phyloP scores from a whole-genome alignment of 1,139 yeast genomes.

The Pneumocystis canis region DNA sequence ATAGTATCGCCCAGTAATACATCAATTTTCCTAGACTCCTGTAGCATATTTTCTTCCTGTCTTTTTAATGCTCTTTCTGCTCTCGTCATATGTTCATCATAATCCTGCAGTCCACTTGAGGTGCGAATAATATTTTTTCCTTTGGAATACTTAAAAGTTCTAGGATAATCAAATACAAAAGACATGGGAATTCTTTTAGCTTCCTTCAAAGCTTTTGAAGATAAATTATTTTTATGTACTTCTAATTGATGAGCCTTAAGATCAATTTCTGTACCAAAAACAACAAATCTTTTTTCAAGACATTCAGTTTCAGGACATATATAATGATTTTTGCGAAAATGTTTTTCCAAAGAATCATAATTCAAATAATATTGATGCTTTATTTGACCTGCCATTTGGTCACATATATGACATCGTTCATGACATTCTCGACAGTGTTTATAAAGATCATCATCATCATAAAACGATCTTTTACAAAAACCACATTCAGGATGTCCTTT shows the following conservation, averaged over 20 bases:
- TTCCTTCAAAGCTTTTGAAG: slow-evolving; percentile 10
- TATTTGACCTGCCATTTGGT: slow-evolving; percentile 40
- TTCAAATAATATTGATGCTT: slow-evolving; percentile 66
- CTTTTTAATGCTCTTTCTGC: not conserved
- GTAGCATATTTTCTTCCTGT: not conserved
- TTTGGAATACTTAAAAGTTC: slow-evolving; percentile 5
- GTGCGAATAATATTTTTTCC: slow-evolving; percentile 3
- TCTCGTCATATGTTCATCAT: slow-evolving; percentile 1
- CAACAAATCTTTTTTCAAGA: slow-evolving; percentile 79
- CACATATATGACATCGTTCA: slow-evolving; percentile 84
- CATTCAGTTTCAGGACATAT: slow-evolving; percentile 73
- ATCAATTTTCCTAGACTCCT: not conserved
- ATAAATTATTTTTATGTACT: slow-evolving; percentile 49
- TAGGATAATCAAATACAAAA: slow-evolving; percentile 10
- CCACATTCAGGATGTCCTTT: slow-evolving; percentile 82
- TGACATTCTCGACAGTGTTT: slow-evolving; percentile 72
- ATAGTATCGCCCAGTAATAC: not conserved
- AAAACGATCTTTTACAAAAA: slow-evolving; percentile 64
- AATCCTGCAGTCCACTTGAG: slow-evolving; percentile 1
- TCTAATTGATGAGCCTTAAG: slow-evolving; percentile 75
- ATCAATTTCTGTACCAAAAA: slow-evolving; percentile 74
- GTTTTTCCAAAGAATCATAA: slow-evolving; percentile 58
- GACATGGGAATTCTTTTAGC: slow-evolving; percentile 8
- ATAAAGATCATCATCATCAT: slow-evolving; percentile 76
- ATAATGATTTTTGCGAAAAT: slow-evolving; percentile 59